Base-by-base conservation (phyloP, 2,329 filamentous ascomycete genomes). In the Sclerotinia spermophila region DNA sequence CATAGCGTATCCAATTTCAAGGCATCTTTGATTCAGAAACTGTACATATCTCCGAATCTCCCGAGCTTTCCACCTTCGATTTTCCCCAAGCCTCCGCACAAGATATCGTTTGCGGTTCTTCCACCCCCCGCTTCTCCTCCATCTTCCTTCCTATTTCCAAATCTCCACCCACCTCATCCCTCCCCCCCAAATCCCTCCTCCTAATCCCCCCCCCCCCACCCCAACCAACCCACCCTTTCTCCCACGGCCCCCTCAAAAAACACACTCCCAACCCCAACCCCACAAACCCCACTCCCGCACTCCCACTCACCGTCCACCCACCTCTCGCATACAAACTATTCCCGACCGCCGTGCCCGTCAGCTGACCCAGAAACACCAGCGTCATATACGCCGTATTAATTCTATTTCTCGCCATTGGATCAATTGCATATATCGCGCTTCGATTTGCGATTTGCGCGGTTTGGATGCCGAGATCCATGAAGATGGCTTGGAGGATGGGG, bases 301-400 rank as follows among this genome's bases (percentile, higher is more conserved):
- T 86, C 0, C 87, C 87, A 72, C 83, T 86, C 21, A 81, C 81
- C 3, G 84, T 80, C 88, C 88, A 90, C 0, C 87, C 87, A 0
- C 82, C 84, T 6, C 79, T 72, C 8, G 85, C 85, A 77, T 87
- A 90, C 19, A 89, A 79, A 59, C 83, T 81, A 72, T 86, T 87
- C 0, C 86, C 86, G 0, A 87, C 86, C 1, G 86, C 83, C 0
- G 89, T 90, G 0, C 92, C 92, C 2, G 89, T 89, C 61, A 96
- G 77, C 81, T 96, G 92, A 0, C 92, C 92, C 92, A 40, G 86
- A 88, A 76, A 95, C 95, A 87, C 88, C 11, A 86, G 84, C 0
- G 94, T 85, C 92, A 95, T 96, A 77, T 93, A 96, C 1, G 89
- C 91, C 0, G 92, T 94, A 78, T 96, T 96, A 35, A 95, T 86